Percentiles rank a stretch among this genome's conserved stretches.
Evolutionary conservation across 1,284 basidiomycete species (phyloP).

Genomic region (Mycena citricolor): DNA sequence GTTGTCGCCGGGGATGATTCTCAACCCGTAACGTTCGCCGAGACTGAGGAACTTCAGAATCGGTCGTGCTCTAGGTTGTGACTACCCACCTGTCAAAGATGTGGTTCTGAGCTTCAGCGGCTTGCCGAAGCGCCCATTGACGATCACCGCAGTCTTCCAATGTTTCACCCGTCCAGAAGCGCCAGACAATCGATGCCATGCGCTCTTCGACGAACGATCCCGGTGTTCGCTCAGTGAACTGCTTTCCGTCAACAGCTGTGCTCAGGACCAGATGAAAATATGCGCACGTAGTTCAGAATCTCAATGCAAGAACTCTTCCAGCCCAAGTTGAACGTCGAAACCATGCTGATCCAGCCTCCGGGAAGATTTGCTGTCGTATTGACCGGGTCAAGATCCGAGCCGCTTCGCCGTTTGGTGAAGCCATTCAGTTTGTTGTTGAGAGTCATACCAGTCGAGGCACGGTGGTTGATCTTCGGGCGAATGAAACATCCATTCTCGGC

Average conservation of each 20-base stretch:
- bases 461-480: conserved; percentile 18
- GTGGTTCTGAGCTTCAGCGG: conserved; percentile 88
- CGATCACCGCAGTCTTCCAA: conserved; percentile 52
- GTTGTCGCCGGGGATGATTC: conserved; percentile 76
- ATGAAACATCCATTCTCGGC: conserved; percentile 89
- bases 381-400: conserved; percentile 12
- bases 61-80: not conserved
- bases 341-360: conserved; percentile 73
- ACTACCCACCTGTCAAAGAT: conserved; percentile 69
- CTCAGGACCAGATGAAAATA: conserved; percentile 1
- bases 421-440: conserved; percentile 25
- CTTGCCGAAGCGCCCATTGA: conserved; percentile 81
- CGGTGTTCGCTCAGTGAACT: conserved; percentile 89
- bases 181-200: conserved; percentile 82
- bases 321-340: conserved; percentile 72
- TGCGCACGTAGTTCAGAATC: conserved; percentile 74
- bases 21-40: conserved; percentile 76
- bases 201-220: conserved; percentile 84
- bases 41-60: conserved; percentile 42
- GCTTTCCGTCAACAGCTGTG: conserved; percentile 6
- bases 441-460: conserved; percentile 15
- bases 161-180: conserved; percentile 68
- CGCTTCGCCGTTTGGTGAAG: conserved; percentile 1
- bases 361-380: conserved; percentile 24
- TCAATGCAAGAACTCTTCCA: conserved; percentile 82